phyloP scores from a whole-genome alignment of 371 early-diverging fungal species.

The Mortierella sp. region DNA sequence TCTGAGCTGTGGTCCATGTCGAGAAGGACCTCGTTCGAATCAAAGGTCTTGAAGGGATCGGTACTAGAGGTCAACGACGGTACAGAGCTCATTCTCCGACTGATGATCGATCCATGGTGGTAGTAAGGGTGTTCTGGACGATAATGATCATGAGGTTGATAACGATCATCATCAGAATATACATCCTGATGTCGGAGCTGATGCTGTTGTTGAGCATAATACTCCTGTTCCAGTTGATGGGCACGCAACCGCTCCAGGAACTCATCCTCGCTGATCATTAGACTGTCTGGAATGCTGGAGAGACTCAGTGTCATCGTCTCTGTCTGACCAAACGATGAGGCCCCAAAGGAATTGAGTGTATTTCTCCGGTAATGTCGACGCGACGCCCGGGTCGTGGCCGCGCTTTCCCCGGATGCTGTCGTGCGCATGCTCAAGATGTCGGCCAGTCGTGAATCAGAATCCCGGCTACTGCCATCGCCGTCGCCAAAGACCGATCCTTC shows the following conservation, averaged over 20 bases:
- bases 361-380: constrained; percentile 24
- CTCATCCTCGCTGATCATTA: constrained; percentile 32
- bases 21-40: constrained; percentile 34
- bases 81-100: constrained; percentile 29
- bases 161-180: no score
- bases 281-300: constrained; percentile 26
- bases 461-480: constrained; percentile 17
- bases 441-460: constrained; percentile 45
- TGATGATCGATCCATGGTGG: constrained; percentile 11
- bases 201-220: constrained; percentile 16
- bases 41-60: constrained; percentile 53
- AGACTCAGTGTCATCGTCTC: constrained; percentile 17
- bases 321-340: background rate
- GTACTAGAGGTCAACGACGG: constrained; percentile 46
- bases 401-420: constrained; percentile 11
- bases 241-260: constrained; percentile 28
- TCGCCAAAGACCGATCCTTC: constrained; percentile 30
- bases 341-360: constrained; percentile 33
- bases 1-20: constrained; percentile 1
- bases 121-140: background rate
- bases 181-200: constrained; percentile 3
- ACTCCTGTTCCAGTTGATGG: constrained; percentile 25
- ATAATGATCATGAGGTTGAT: background rate
- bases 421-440: constrained; percentile 36
- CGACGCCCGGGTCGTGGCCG: constrained; percentile 5